Conservation (phyloP, 805 yeast genomes). For the Nematodospora valgi region DNA sequence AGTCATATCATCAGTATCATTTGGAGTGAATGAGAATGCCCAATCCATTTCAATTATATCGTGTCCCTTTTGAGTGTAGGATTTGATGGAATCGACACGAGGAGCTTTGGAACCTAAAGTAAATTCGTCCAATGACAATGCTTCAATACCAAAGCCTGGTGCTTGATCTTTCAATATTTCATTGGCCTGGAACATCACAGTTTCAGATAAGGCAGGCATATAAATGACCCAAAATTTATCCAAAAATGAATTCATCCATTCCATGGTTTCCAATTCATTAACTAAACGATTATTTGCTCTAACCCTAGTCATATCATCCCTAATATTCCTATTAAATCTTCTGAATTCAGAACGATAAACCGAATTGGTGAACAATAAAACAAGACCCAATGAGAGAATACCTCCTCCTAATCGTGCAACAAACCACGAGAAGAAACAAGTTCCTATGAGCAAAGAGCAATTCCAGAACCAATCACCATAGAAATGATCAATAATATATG, state of each 20-base stretch:
- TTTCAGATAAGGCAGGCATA: constrained; percentile 80
- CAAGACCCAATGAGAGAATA: constrained; percentile 56
- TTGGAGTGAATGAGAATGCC: constrained; percentile 78
- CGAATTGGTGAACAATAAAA: constrained; percentile 58
- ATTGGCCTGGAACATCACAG: constrained; percentile 68
- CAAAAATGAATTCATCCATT: constrained; percentile 75
- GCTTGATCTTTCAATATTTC: constrained; percentile 65
- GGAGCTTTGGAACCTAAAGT: constrained; percentile 83
- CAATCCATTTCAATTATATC: constrained; percentile 79
- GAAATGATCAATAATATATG: constrained; percentile 64
- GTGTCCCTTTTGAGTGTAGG: constrained; percentile 66
- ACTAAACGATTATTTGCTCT: constrained; percentile 63
- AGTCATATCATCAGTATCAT: constrained; percentile 81
- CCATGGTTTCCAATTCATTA: constrained; percentile 66
- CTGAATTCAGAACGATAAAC: constrained; percentile 72
- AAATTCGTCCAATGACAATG: constrained; percentile 68
- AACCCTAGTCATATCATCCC: constrained; percentile 72
- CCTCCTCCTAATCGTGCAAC: constrained; percentile 64
- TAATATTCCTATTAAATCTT: constrained; percentile 67
- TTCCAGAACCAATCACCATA: constrained; percentile 74
- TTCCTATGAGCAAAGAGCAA: constrained; percentile 58
- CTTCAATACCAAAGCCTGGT: constrained; percentile 82
- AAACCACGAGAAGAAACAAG: constrained; percentile 70
- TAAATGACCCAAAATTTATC: constrained; percentile 85
- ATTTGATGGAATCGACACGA: constrained; percentile 63